Conservation (phyloP, 2,329 filamentous ascomycete species). For the Clonostachys chloroleuca region DNA sequence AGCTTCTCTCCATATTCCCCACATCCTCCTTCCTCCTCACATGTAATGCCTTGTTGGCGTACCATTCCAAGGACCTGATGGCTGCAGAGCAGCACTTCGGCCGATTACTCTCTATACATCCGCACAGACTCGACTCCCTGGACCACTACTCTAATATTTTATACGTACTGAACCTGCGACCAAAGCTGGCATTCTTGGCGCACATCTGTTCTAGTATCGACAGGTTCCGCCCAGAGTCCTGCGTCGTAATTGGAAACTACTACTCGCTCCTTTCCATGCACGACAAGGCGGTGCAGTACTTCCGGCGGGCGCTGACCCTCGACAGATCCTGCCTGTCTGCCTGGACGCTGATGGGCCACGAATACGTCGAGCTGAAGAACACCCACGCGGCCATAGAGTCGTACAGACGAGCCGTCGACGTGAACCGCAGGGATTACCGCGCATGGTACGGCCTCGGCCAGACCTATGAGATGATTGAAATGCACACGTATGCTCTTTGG, state of each 20-base stretch:
- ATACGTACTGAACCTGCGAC: constrained; percentile 83
- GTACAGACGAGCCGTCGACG: constrained; percentile 90
- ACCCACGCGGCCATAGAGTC: constrained; percentile 97
- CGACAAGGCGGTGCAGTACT: constrained; percentile 97
- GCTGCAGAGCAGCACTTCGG: constrained; percentile 66
- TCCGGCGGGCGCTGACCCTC: constrained; percentile 84
- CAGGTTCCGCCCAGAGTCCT: constrained; percentile 95
- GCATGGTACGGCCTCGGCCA: constrained; percentile 98
- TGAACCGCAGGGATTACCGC: constrained; percentile 92
- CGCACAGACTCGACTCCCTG: constrained; percentile 76
- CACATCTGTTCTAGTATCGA: constrained; percentile 88
- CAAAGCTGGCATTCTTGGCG: constrained; percentile 88
- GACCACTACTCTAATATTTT: constrained; percentile 98
- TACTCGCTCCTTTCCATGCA: constrained; percentile 92
- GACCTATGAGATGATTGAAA: constrained; percentile 95
- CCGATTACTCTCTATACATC: constrained; percentile 71
- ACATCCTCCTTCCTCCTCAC: constrained; percentile 85
- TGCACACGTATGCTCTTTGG: constrained; percentile 95
- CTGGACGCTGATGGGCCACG: constrained; percentile 98
- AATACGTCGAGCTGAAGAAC: constrained; percentile 98
- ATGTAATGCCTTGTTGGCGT: constrained; percentile 80
- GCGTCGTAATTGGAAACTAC: constrained; percentile 95
- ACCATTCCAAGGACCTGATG: constrained; percentile 82
- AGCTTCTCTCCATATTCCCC: constrained; percentile 82
- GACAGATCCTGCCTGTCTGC: constrained; percentile 89